Conservation (phyloP, 2,329 filamentous ascomycete species). For the Corniculantispora saksenae region DNA sequence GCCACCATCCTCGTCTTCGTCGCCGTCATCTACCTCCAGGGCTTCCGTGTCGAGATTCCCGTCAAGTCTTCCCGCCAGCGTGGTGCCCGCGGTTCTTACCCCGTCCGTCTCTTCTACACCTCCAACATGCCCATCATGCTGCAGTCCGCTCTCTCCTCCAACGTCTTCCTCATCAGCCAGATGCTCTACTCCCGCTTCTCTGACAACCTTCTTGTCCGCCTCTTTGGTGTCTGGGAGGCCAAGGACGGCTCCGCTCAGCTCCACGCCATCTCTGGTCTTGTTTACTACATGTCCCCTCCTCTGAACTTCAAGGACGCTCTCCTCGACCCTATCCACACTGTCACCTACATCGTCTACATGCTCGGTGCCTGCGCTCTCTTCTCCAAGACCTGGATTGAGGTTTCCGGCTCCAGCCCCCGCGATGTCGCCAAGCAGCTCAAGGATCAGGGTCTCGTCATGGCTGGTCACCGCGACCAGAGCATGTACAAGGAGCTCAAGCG, state of each 20-base stretch:
- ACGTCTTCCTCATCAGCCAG: slow-evolving; percentile 98
- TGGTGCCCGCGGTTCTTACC: slow-evolving; percentile 97
- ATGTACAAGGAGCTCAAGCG: slow-evolving; percentile 99
- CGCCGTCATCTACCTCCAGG: slow-evolving; percentile 97
- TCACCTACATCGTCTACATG: slow-evolving; percentile 96
- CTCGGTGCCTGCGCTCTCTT: slow-evolving; percentile 95
- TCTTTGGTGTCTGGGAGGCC: slow-evolving; percentile 98
- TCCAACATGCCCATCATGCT: slow-evolving; percentile 99
- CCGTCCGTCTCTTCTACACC: slow-evolving; percentile 98
- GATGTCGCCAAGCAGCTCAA: slow-evolving; percentile 99
- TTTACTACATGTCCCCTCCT: slow-evolving; percentile 99
- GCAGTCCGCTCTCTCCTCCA: slow-evolving; percentile 96
- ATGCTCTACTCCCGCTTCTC: slow-evolving; percentile 99
- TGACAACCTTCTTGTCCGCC: slow-evolving; percentile 95
- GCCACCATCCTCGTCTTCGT: slow-evolving; percentile 92
- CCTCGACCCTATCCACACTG: slow-evolving; percentile 94
- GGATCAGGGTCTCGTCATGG: slow-evolving; percentile 99
- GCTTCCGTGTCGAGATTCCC: slow-evolving; percentile 99
- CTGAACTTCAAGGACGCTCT: slow-evolving; percentile 97
- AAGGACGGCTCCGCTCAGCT: slow-evolving; percentile 96
- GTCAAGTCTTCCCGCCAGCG: slow-evolving; percentile 99
- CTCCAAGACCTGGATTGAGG: slow-evolving; percentile 99
- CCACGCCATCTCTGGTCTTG: slow-evolving; percentile 86
- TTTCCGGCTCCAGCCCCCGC: slow-evolving; percentile 94
- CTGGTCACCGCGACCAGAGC: slow-evolving; percentile 97